A percentile compares a stretch with the other conserved stretches of the same genome.
Evolutionary conservation across 306 rosid species (phyloP).

Genomic region (Arachis stenosperma): DNA sequence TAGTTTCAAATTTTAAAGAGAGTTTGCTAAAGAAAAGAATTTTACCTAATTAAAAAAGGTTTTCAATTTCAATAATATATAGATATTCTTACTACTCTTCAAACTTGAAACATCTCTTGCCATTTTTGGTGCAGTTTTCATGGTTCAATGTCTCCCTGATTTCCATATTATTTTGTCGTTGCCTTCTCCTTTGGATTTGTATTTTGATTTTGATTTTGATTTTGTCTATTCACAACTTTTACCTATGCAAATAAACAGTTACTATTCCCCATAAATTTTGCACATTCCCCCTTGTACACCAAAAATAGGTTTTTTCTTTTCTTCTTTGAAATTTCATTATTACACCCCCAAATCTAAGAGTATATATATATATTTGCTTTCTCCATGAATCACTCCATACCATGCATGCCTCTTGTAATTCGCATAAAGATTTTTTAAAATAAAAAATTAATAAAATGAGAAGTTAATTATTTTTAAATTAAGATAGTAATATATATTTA

Average conservation of each 20-base stretch:
- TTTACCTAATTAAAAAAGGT: too few species aligned
- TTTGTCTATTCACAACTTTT: too few species aligned
- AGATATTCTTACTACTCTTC: too few species aligned
- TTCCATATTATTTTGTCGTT: constrained; percentile 17
- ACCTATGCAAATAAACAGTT: background rate
- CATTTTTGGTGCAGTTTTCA: constrained; percentile 1
- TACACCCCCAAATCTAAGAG: constrained; percentile 2
- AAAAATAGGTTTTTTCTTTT: background rate
- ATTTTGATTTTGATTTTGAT: background rate
- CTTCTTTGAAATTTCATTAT: background rate
- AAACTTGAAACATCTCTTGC: background rate
- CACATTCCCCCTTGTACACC: background rate
- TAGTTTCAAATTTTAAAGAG: too few species aligned
- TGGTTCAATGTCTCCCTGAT: background rate
- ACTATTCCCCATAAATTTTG: constrained; percentile 1
- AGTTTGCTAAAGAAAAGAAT: too few species aligned
- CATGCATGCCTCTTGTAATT: background rate
- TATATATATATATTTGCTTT: background rate
- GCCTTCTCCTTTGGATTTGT: background rate
- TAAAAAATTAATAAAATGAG: background rate
- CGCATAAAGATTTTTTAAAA: background rate
- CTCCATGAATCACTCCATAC: background rate
- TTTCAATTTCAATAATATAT: too few species aligned
- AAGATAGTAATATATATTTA: too few species aligned
- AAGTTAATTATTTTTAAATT: too few species aligned